Conservation (phyloP, 208 protist genomes). For the Trypanosoma boissoni region DNA sequence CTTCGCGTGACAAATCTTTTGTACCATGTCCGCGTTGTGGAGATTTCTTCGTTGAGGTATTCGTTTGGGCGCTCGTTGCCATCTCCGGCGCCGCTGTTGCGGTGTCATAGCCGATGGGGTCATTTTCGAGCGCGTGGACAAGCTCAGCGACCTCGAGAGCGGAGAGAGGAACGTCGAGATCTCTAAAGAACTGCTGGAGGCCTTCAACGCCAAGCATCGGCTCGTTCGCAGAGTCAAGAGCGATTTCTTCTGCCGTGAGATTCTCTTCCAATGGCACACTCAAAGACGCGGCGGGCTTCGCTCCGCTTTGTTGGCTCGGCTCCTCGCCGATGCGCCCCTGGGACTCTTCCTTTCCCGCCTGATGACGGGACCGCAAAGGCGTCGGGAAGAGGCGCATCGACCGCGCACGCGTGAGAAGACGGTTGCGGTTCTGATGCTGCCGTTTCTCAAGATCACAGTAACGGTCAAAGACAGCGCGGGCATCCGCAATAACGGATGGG, state of each 20-base stretch:
- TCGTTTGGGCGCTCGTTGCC: background rate
- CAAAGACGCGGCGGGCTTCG: background rate
- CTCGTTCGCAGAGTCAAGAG: background rate
- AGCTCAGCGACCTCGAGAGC: conserved; percentile 52
- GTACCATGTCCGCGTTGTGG: background rate
- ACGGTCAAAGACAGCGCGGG: conserved; percentile 31
- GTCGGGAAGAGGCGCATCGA: background rate
- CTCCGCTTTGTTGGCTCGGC: too few relatives aligned
- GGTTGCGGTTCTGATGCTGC: background rate
- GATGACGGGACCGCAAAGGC: background rate
- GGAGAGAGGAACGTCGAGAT: conserved; percentile 37
- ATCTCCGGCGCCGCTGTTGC: conserved; percentile 3
- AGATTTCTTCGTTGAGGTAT: background rate
- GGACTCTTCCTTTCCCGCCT: too few relatives aligned
- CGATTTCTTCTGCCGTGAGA: background rate
- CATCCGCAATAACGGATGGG: conserved; percentile 30
- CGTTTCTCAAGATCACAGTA: conserved; percentile 27
- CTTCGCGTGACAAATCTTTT: background rate
- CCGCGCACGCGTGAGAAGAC: background rate
- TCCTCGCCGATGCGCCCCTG: too few relatives aligned
- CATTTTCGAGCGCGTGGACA: conserved; percentile 31
- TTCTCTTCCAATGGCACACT: background rate
- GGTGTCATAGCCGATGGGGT: conserved; percentile 25
- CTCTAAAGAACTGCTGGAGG: conserved; percentile 46
- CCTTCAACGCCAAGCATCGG: conserved; percentile 32